These are phyloP conservation scores for Candida awuae DNA, from an alignment of 805 yeast species.

Conservation along the genomic window DNA sequence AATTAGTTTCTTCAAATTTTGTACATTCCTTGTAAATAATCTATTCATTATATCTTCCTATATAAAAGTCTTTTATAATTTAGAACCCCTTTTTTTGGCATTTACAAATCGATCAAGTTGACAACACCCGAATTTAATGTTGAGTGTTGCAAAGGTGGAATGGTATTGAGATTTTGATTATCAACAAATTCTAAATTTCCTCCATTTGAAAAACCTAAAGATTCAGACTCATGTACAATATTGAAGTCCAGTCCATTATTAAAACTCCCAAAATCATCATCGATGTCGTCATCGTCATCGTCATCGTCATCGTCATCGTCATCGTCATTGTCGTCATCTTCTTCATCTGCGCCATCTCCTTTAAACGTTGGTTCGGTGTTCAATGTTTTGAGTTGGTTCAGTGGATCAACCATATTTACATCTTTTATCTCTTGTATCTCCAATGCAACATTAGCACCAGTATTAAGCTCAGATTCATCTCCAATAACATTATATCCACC, in stretches of 20 bases:
- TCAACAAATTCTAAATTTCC: no score
- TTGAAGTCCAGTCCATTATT: no score
- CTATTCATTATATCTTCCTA: background rate
- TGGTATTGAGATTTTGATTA: no score
- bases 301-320: conserved; percentile 1
- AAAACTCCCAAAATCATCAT: background rate
- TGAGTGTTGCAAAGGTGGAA: no score
- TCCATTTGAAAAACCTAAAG: no score
- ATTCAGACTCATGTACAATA: no score
- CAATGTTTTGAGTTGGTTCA: no score
- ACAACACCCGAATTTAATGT: background rate
- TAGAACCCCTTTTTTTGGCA: no score
- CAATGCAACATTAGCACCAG: conserved; percentile 1
- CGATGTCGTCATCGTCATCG: background rate
- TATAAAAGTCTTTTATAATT: no score
- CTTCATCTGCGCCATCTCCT: conserved; percentile 4
- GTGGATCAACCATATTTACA: no score
- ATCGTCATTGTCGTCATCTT: conserved; percentile 1
- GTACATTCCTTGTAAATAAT: conserved; percentile 1
- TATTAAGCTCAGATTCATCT: background rate
- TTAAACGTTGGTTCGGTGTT: no score
- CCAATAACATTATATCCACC: conserved; percentile 5
- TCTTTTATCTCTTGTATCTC: conserved; percentile 5
- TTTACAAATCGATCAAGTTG: conserved; percentile 9
- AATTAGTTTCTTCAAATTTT: background rate